Percentiles rank a stretch among this genome's conserved stretches.
Conservation (phyloP, 345 rosid genomes). For the Combretum micranthum region DNA sequence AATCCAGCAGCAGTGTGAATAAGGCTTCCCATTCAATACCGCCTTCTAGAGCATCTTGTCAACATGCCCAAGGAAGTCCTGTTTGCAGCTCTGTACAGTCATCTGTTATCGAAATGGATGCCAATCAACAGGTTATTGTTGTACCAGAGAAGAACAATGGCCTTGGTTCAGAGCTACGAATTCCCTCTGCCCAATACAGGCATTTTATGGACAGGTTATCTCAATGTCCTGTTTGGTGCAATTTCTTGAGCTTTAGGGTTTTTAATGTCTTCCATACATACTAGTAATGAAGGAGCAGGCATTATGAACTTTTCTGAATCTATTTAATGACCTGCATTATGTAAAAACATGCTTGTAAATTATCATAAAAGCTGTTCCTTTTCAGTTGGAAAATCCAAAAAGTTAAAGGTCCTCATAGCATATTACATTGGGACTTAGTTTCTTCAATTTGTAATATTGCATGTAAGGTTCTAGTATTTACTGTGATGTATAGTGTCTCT, state of each 20-base stretch:
- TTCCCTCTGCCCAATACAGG: no score
- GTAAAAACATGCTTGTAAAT: slow-evolving; percentile 36
- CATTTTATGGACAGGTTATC: no score
- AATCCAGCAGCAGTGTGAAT: slow-evolving; percentile 50
- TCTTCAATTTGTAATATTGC: no score
- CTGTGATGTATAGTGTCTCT: no score
- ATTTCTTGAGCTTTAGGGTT: no score
- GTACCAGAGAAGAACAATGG: slow-evolving; percentile 32
- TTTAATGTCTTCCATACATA: no score
- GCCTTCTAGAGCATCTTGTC: slow-evolving; percentile 37
- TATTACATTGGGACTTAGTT: no score
- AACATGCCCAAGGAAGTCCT: slow-evolving; percentile 37
- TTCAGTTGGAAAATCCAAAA: no score
- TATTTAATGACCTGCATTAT: slow-evolving; percentile 28
- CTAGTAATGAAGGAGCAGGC: slow-evolving; percentile 18
- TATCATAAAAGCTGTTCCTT: slow-evolving; percentile 4
- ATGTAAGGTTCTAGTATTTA: no score
- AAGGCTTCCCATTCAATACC: slow-evolving; percentile 54
- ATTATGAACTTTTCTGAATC: slow-evolving; percentile 28
- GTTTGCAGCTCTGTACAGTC: slow-evolving; percentile 35
- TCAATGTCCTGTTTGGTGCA: no score
- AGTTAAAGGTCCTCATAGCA: no score
- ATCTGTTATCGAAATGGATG: slow-evolving; percentile 34
- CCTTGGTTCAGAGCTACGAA: no score
- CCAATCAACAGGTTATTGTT: slow-evolving; percentile 33